These are phyloP conservation scores for Trametes hirsuta DNA, from an alignment of 1,284 basidiomycete genomes.

Conservation along the genomic window DNA sequence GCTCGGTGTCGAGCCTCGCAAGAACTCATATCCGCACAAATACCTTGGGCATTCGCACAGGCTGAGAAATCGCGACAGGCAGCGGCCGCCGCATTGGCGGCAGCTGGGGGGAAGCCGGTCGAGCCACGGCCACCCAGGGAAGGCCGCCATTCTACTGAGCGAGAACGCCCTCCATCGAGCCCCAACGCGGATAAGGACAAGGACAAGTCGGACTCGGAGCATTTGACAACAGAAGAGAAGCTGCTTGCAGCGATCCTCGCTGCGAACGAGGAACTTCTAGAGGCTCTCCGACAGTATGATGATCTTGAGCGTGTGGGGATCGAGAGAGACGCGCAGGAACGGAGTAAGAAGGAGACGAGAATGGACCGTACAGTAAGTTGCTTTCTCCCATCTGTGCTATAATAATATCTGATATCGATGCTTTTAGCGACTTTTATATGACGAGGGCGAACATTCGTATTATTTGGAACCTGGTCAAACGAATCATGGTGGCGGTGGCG, in stretches of 20 bases:
- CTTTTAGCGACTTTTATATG: conserved; percentile 32
- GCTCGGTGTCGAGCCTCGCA: conserved; percentile 71
- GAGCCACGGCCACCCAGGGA: conserved; percentile 25
- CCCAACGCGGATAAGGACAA: conserved; percentile 10
- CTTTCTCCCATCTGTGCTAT: not conserved
- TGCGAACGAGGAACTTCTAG: conserved; percentile 61
- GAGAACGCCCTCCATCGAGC: conserved; percentile 21
- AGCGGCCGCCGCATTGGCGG: conserved; percentile 7
- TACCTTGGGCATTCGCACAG: conserved; percentile 77
- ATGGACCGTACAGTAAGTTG: conserved; percentile 57
- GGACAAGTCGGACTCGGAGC: conserved; percentile 38
- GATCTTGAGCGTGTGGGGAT: conserved; percentile 69
- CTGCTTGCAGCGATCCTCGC: conserved; percentile 65
- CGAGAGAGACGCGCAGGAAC: conserved; percentile 62
- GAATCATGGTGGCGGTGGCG: conserved; percentile 29
- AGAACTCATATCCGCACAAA: conserved; percentile 74
- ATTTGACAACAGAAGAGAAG: conserved; percentile 61
- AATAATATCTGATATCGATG: not conserved
- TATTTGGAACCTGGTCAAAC: conserved; percentile 28
- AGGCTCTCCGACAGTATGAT: conserved; percentile 56
- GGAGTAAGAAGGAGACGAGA: conserved; percentile 59
- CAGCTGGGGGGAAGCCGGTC: not conserved
- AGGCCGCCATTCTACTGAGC: conserved; percentile 14
- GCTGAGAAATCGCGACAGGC: conserved; percentile 59
- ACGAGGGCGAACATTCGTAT: conserved; percentile 16